phyloP scores from a whole-genome alignment of 2,329 filamentous ascomycete species.

The Aureobasidium mangrovei region DNA sequence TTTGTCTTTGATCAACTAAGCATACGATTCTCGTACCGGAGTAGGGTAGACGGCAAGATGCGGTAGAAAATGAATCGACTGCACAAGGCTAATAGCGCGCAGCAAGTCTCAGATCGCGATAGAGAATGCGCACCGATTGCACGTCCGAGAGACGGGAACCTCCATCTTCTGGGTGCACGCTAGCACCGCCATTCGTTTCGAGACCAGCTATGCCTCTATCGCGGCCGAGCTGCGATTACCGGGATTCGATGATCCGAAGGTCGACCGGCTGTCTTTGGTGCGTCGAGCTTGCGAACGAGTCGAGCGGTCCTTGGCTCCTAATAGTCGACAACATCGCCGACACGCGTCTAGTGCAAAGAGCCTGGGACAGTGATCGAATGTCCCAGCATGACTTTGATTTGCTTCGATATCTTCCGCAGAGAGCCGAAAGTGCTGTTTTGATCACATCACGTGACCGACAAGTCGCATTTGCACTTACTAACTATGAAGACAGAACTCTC shows the following conservation, averaged over 20 bases:
- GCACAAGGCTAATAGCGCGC: slow-evolving; percentile 6
- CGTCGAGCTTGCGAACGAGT: slow-evolving; percentile 15
- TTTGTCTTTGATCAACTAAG: too few relatives aligned
- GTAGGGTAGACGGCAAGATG: too few relatives aligned
- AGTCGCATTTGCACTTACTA: slow-evolving; percentile 18
- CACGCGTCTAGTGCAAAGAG: slow-evolving; percentile 13
- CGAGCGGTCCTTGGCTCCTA: slow-evolving; percentile 19
- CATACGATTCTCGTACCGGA: too few relatives aligned
- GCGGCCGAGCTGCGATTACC: slow-evolving; percentile 15
- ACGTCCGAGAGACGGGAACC: slow-evolving; percentile 12
- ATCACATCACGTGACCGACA: slow-evolving; percentile 18
- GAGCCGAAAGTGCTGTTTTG: slow-evolving; percentile 19
- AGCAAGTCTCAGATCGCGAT: slow-evolving; percentile 24
- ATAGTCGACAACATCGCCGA: slow-evolving; percentile 23
- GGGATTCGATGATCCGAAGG: slow-evolving; percentile 14
- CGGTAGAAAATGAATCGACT: too few relatives aligned
- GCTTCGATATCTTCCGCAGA: slow-evolving; percentile 17
- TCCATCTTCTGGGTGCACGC: slow-evolving; percentile 23
- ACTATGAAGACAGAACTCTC: slow-evolving; percentile 18
- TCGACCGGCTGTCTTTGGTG: slow-evolving; percentile 19
- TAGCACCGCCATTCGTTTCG: slow-evolving; percentile 19
- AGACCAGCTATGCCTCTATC: slow-evolving; percentile 17
- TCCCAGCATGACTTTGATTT: background rate
- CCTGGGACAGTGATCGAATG: too few relatives aligned
- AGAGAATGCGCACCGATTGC: slow-evolving; percentile 17